Evolutionary conservation across 345 rosid species (phyloP).

Genomic region (Eucalyptus sp.): DNA sequence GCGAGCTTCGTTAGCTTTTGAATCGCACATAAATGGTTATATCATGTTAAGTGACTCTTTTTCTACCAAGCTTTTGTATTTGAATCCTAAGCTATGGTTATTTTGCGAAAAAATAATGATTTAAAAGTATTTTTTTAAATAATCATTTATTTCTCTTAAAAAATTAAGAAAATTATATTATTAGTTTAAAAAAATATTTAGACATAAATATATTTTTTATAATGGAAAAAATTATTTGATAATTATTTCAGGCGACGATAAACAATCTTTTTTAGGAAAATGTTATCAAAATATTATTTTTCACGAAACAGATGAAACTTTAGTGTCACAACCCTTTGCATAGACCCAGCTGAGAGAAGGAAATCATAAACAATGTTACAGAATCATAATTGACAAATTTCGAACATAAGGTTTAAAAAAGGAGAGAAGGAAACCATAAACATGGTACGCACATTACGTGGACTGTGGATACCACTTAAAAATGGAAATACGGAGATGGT

Average conservation of each 20-base stretch:
- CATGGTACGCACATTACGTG: background rate
- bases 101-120: too few relatives aligned
- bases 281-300: background rate
- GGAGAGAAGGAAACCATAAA: background rate
- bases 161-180: too few relatives aligned
- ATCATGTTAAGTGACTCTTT: background rate
- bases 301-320: rapidly evolving
- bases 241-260: too few relatives aligned
- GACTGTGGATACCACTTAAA: background rate
- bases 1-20: background rate
- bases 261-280: too few relatives aligned
- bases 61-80: background rate
- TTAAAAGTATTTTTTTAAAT: too few relatives aligned
- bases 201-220: too few relatives aligned
- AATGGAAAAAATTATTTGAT: too few relatives aligned
- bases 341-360: background rate
- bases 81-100: too few relatives aligned
- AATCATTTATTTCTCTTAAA: too few relatives aligned
- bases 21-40: background rate
- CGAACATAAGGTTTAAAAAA: background rate
- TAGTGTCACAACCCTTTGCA: background rate
- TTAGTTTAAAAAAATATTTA: too few relatives aligned
- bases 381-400: background rate
- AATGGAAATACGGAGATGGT: background rate
- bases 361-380: background rate